Evolutionary conservation across 2,329 filamentous ascomycete species (phyloP).

Genomic region (Lecanicillium sp.): DNA sequence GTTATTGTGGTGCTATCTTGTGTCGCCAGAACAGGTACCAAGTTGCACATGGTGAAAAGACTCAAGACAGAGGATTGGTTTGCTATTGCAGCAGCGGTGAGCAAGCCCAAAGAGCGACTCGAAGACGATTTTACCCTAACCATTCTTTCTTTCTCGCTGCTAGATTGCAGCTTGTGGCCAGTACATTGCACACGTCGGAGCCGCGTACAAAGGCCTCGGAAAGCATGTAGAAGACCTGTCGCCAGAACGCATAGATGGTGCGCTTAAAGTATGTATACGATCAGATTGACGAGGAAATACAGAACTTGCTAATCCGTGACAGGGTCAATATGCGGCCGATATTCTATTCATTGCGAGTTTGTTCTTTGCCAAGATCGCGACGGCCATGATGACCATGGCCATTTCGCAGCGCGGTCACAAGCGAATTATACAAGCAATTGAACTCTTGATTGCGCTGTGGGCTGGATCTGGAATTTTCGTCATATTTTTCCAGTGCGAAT

Average conservation of each 20-base stretch:
- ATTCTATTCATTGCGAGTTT: conserved; percentile 22
- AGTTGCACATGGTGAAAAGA: conserved; percentile 25
- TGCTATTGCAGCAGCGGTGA: conserved; percentile 22
- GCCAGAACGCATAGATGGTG: conserved; percentile 14
- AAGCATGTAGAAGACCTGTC: conserved; percentile 18
- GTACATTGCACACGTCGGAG: conserved; percentile 19
- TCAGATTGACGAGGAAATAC: not conserved
- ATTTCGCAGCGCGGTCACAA: conserved; percentile 21
- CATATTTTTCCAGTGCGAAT: conserved; percentile 23
- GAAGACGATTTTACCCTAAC: not conserved
- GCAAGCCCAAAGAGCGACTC: too few species aligned
- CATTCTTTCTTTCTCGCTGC: not conserved
- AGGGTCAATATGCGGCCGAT: conserved; percentile 23
- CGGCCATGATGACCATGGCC: conserved; percentile 21
- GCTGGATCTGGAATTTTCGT: conserved; percentile 21
- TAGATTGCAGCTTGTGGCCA: conserved; percentile 10
- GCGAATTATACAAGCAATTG: conserved; percentile 17
- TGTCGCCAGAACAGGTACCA: conserved; percentile 22
- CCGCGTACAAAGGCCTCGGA: conserved; percentile 21
- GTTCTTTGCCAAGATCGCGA: conserved; percentile 22
- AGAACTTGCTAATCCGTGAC: not conserved
- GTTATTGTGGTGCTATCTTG: conserved; percentile 23
- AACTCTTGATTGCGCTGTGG: conserved; percentile 20
- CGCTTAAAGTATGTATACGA: conserved; percentile 23
- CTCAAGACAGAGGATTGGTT: conserved; percentile 23